Base-by-base conservation (phyloP, 805 yeast species). In the Lipomyces sp. region DNA sequence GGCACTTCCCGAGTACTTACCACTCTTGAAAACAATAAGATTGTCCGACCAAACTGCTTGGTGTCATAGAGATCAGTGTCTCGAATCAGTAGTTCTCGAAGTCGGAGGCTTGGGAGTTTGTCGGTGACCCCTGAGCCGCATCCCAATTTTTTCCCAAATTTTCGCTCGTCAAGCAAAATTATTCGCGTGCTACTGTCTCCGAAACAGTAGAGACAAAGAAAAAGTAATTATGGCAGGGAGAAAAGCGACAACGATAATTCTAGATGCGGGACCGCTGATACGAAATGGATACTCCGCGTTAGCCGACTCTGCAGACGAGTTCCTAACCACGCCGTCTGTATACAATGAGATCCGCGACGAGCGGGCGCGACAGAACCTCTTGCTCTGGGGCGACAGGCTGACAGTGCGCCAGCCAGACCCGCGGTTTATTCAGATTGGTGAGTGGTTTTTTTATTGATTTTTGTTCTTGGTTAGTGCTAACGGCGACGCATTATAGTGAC, bases 211-310 rank as follows among this genome's bases (percentile, higher is more conserved):
- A n/a, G n/a, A n/a, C n/a, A n/a, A n/a, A n/a, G n/a, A n/a, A n/a
- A n/a, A n/a, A n/a, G n/a, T n/a, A n/a, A n/a, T n/a, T n/a, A n/a
- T n/a, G n/a, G n/a, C n/a, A n/a, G n/a, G n/a, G n/a, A n/a, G n/a
- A n/a, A n/a, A n/a, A n/a, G n/a, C n/a, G n/a, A n/a, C n/a, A n/a
- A 47, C 51, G 18, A 73, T 95, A 49, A 86, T 87, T 31, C 75
- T 93, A 59, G 98, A 93, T 76, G 98, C 98, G 2, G 93, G 96
- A 44, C 98, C 98, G 4, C 72, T 93, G 59, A 85, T 93, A 60
- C 84, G 95, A 1, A 95, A 87, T 62, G 76, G 93, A 4, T 86
- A 86, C 11, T 76, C 89, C 2, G 78, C 82, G 19, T 73, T 93
- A 39, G 81, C 82, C 61, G 79, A 78, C 57, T 79, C 76, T 64